A percentile compares a stretch with the other conserved stretches of the same genome.
These are phyloP conservation scores for Agaricales sp. DNA, from an alignment of 1,284 basidiomycete genomes.

Conservation along the genomic window DNA sequence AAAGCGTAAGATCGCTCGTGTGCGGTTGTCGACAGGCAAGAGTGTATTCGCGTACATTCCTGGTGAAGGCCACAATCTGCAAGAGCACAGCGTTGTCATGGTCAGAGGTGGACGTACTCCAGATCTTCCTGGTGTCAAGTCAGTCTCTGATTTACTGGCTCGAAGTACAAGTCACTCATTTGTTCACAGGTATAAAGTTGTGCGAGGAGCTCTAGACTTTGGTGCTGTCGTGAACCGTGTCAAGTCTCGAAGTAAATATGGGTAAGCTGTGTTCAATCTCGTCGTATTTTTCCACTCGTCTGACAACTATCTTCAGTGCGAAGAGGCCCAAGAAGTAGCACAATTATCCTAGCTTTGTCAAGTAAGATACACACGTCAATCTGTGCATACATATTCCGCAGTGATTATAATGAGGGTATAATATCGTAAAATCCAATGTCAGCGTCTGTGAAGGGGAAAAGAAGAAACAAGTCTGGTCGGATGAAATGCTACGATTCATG, in stretches of 20 bases:
- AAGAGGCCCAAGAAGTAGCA: slow-evolving; percentile 77
- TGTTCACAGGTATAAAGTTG: slow-evolving; percentile 77
- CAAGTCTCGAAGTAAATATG: slow-evolving; percentile 86
- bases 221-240: slow-evolving; percentile 83
- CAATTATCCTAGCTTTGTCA: neutral
- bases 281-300: slow-evolving; percentile 5
- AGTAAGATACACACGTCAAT: too few species aligned
- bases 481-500: too few species aligned
- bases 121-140: slow-evolving; percentile 96
- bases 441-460: neutral
- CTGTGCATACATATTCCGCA: too few species aligned
- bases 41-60: slow-evolving; percentile 91
- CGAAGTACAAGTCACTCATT: neutral
- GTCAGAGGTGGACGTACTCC: slow-evolving; percentile 92
- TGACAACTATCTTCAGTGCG: slow-evolving; percentile 26
- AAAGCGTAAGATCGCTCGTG: slow-evolving; percentile 92
- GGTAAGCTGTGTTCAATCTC: slow-evolving; percentile 40
- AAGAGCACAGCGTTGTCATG: slow-evolving; percentile 95
- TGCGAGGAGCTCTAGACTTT: slow-evolving; percentile 90
- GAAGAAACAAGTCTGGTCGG: neutral
- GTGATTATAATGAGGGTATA: slow-evolving; percentile 14
- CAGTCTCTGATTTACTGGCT: slow-evolving; percentile 21
- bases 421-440: slow-evolving; percentile 6
- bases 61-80: slow-evolving; percentile 96
- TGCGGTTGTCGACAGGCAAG: slow-evolving; percentile 88